phyloP scores from a whole-genome alignment of 495 filamentous ascomycete species.

The Podospora anserina region DNA sequence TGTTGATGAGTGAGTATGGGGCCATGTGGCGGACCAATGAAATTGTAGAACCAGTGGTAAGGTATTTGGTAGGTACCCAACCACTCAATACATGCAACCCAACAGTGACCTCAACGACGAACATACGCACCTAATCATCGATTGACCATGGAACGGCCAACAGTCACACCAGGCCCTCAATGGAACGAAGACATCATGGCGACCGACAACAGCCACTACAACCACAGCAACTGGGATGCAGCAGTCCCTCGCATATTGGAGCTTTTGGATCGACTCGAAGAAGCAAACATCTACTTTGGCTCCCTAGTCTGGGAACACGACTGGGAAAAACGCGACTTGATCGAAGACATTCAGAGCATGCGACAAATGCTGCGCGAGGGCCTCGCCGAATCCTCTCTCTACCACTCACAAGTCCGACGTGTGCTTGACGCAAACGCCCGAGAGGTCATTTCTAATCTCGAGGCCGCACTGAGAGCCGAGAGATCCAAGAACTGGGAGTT shows the following conservation, averaged over 20 bases:
- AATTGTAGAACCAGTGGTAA: neutral
- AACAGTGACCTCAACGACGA: neutral
- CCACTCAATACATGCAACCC: constrained; percentile 1
- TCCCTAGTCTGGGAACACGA: neutral
- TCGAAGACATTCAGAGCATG: constrained; percentile 4
- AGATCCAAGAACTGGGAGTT: constrained; percentile 9
- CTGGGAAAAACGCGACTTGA: neutral
- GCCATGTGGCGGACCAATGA: neutral
- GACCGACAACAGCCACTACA: neutral
- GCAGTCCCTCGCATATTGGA: constrained; percentile 8
- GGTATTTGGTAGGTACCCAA: constrained; percentile 2
- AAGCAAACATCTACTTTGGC: neutral
- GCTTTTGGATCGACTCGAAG: neutral
- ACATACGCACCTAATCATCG: too few relatives aligned
- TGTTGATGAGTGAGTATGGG: neutral
- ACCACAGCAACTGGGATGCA: constrained; percentile 5
- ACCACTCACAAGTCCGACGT: neutral
- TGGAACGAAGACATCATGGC: neutral
- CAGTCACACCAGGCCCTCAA: neutral
- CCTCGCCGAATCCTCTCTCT: neutral
- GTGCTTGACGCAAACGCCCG: neutral
- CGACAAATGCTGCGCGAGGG: constrained; percentile 1
- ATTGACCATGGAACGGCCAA: neutral
- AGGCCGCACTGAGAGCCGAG: neutral
- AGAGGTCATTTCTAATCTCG: constrained; percentile 1